A percentile compares a stretch with the other conserved stretches of the same genome.
Conservation (phyloP, 2,329 filamentous ascomycete species). For the Lachnellula occidentalis region DNA sequence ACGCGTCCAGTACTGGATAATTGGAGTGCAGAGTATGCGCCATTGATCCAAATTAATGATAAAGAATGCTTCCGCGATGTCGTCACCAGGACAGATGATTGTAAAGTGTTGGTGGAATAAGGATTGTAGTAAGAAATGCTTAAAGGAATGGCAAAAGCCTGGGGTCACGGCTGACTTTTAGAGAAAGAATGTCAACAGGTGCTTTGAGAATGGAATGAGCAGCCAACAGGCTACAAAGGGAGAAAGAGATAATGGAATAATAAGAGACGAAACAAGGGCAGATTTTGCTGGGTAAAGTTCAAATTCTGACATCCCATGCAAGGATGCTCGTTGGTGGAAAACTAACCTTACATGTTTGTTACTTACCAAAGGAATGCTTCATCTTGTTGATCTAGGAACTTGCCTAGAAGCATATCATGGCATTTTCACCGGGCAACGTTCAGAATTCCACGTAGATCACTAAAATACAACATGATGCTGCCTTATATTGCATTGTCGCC, state of each 20-base stretch:
- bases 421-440: neutral
- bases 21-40: slow-evolving; percentile 23
- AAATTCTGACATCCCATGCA: slow-evolving; percentile 20
- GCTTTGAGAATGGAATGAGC: slow-evolving; percentile 29
- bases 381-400: slow-evolving; percentile 23
- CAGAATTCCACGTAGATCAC: too few relatives aligned
- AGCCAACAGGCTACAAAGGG: slow-evolving; percentile 27
- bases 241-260: slow-evolving; percentile 11
- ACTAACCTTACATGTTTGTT: slow-evolving; percentile 10
- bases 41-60: slow-evolving; percentile 21
- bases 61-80: slow-evolving; percentile 27
- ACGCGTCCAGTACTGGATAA: slow-evolving; percentile 13
- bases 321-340: slow-evolving; percentile 18
- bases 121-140: slow-evolving; percentile 31
- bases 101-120: slow-evolving; percentile 23
- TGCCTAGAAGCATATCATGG: slow-evolving; percentile 1
- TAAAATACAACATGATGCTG: too few relatives aligned
- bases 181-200: slow-evolving; percentile 27
- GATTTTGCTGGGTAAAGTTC: slow-evolving; percentile 14
- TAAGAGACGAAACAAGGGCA: slow-evolving; percentile 17
- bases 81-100: slow-evolving; percentile 12
- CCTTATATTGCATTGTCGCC: too few relatives aligned
- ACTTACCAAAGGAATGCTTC: slow-evolving; percentile 27
- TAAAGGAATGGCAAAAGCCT: slow-evolving; percentile 28
- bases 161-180: slow-evolving; percentile 15